Evolutionary conservation across 2,329 filamentous ascomycete genomes (phyloP), one percentile per base, ranked within the genome.

Genomic region (Plenodomus tracheiphilus): DNA sequence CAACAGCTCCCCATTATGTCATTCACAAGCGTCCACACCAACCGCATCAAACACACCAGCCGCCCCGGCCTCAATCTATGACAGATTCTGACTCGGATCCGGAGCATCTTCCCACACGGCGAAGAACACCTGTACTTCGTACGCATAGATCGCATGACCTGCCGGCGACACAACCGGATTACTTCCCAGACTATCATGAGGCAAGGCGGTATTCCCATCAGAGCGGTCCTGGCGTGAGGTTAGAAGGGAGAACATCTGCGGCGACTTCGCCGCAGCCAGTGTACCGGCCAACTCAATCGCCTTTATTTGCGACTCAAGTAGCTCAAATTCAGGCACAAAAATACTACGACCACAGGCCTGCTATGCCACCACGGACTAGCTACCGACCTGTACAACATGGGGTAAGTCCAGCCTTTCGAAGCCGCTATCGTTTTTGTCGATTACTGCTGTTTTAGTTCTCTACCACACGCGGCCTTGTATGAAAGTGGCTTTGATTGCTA

Each of bases 231-330:
- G 49, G 35, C 13, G 44, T 53, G 10, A 48, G 57, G 20, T 41
- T 46, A 35, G 57, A 54, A 38, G 47, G 62, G 43, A 47, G 59
- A 43, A 20, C 52, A 28, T 46, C 63, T 39, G 54, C 43, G 13
- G 52, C 60, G 15, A 54, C 56, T 9, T 58, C 61, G 25, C 58
- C 58, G 6, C 56, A 56, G n/a, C 61, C 64, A 13, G 62, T 70
- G 1, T 80, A 78, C 54, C 74, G 66, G 5, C 77, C 77, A 2
- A 76, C 73, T 2, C 74, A 73, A 37, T 66, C 70, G 1, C 77
- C 77, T 3, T 58, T 78, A 2, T 79, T 79, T 50, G 77, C 77
- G 3, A 75, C 75, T 0, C 74, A 75, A 15, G 70, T 78, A 4
- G 74, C 75, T 6, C 69, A 73, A 20, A 46, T 73, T 28, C 66